Evolutionary conservation across 2,329 filamentous ascomycete species (phyloP), one percentile per base, ranked within the genome.

Genomic region (Pseudogymnoascus sp.): DNA sequence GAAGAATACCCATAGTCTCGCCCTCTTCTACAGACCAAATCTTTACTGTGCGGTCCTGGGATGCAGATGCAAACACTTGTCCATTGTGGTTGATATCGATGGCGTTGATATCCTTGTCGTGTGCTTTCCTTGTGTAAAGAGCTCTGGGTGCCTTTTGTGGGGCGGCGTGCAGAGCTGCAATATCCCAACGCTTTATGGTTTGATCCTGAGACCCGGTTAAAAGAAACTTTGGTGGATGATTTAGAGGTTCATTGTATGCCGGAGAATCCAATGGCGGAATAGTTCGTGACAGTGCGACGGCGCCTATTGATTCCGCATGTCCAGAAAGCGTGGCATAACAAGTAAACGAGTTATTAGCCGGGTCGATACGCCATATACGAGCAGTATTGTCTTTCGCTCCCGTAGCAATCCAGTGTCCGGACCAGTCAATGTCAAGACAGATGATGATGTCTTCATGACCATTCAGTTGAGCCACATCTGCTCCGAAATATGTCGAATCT

Each of bases 21-120:
- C 95, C 92, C 70, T 94, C 89, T 65, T 92, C 86, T 5, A 87
- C 80, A 6, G 92, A 94, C 88, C 92, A 99, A 61, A 99, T 94
- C 75, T 97, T 99, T 65, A 97, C 91, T 0, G 90, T 95, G 65
- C 91, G 89, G 72, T 99, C 94, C 74, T 99, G 94, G 4, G 92
- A 97, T 28, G 94, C 92, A 1, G 94, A 96, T 2, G 92, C 95
- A 69, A 99, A 97, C 0, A 96, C 75, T n/a, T 85, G 82, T 3
- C 83, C 83, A 1, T 82, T 79, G 19, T 84, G 81, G 64, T 91
- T 89, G 9, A 94, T 80, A 64, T 95, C 90, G 57, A 99, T 82
- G 2, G 94, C 91, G 68, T 99, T 99, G 74, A 99, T 99, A 66
- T 99, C 94, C 71, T 99, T 99, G 70, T 99, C 94, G 73, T 99